Evolutionary conservation across 2,329 filamentous ascomycete genomes (phyloP), one percentile per base, ranked within the genome.

Genomic region (Fusarium heterosporum): DNA sequence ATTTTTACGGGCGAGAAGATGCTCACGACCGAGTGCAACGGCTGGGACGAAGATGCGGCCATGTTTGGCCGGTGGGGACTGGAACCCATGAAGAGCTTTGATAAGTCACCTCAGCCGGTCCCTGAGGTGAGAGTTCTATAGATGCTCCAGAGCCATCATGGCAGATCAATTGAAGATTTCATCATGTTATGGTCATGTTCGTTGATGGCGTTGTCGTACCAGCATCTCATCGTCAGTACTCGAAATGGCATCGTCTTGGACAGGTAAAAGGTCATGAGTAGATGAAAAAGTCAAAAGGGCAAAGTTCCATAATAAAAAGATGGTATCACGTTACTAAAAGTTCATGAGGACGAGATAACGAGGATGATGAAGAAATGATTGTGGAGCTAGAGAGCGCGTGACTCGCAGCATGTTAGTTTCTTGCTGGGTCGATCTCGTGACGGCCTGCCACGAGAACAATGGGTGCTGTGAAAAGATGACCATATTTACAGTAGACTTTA

Each of bases 1-100:
- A 90, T 97, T 32, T 97, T 97, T 76, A 97, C 93, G 0, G 93
- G 93, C 10, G 93, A 97, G 82, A 97, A 95, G 84, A 97, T 97
- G 93, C 78, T 97, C 79, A 97, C 93, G 6, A 97, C 93, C 0
- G 92, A 93, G 57, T 96, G 93, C 76, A 94, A 93, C 70, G 92
- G 93, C 29, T 97, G 92, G 92, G 93, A 96, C 65, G 92, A 96
- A 78, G 93, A 97, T 74, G 89, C 87, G 65, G 88, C 82, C 40
- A 92, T 97, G 88, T 96, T 97, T 80, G 86, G 89, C 3, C 85
- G 88, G 50, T 97, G 93, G 91, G 93, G 93, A 0, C 80, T 96
- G 59, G 84, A 87, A 73, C 91, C 93, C 2, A 97, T 97, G 93
- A 81, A 82, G 78, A 83, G 79, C 73, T 83, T 82, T 55, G 68